Conservation (phyloP, 176 grass and related monocot genomes). For the Raddia distichophylla region DNA sequence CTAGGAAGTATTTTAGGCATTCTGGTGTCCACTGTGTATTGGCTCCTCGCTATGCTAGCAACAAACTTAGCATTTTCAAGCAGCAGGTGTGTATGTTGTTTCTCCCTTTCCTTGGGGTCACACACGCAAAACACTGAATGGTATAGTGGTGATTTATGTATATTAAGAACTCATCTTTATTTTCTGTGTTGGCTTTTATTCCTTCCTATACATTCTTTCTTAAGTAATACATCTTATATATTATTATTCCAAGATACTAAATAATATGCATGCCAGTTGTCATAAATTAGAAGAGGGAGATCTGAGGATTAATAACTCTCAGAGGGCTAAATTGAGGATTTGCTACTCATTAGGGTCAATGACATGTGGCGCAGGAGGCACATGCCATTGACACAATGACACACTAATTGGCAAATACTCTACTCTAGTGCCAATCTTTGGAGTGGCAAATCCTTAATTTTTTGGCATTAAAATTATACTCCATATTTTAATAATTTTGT, state of each 20-base stretch:
- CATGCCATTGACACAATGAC: no score
- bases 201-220: not conserved
- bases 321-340: no score
- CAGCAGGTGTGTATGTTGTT: conserved; percentile 74
- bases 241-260: not conserved
- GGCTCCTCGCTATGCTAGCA: conserved; percentile 91
- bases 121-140: not conserved
- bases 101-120: conserved; percentile 23
- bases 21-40: conserved; percentile 88
- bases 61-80: conserved; percentile 98
- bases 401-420: no score
- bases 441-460: no score
- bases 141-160: not conserved
- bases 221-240: not conserved
- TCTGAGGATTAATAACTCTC: not conserved
- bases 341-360: no score
- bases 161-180: not conserved
- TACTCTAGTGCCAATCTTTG: no score
- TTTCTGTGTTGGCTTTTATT: not conserved
- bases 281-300: not conserved
- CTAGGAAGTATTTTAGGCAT: conserved; percentile 87
- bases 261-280: not conserved
- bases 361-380: no score
- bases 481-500: not conserved
- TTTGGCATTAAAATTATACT: not conserved